Percentiles rank a stretch among this genome's conserved stretches.
phyloP scores from a whole-genome alignment of 2,329 filamentous ascomycete species.

The Podosphaera fusca region DNA sequence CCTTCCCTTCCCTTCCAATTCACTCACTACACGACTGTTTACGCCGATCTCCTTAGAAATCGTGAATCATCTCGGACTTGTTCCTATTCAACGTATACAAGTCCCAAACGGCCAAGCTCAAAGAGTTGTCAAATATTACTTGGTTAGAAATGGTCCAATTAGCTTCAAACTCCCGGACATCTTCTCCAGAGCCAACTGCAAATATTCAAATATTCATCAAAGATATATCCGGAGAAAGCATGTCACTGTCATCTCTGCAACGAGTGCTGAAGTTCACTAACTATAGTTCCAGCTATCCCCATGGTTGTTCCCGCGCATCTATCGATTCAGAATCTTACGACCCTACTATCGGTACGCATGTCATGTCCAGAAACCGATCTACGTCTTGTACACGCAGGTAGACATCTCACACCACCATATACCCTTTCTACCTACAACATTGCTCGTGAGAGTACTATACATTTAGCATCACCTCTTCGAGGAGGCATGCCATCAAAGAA shows the following conservation, averaged over 20 bases:
- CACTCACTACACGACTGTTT: no score
- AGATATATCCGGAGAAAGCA: slow-evolving; percentile 33
- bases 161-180: slow-evolving; percentile 11
- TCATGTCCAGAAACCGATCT: slow-evolving; percentile 26
- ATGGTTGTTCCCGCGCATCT: slow-evolving; percentile 29
- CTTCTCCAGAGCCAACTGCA: slow-evolving; percentile 22
- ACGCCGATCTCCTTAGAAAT: no score
- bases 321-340: slow-evolving; percentile 29
- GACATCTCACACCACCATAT: slow-evolving; percentile 23
- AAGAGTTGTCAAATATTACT: no score
- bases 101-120: no score
- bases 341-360: slow-evolving; percentile 32
- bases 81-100: no score
- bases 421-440: slow-evolving; percentile 25
- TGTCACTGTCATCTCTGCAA: slow-evolving; percentile 12
- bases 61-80: no score
- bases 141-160: slow-evolving; percentile 1
- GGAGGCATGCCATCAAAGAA: slow-evolving; percentile 44
- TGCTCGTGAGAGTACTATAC: slow-evolving; percentile 25
- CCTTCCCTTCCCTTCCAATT: no score
- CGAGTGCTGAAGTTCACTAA: slow-evolving; percentile 8
- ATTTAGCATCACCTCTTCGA: slow-evolving; percentile 32
- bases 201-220: slow-evolving; percentile 40
- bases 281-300: slow-evolving; percentile 24
- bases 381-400: slow-evolving; percentile 33